Conservation (phyloP, 176 grass and related monocot species). For the Carex kokanica region DNA sequence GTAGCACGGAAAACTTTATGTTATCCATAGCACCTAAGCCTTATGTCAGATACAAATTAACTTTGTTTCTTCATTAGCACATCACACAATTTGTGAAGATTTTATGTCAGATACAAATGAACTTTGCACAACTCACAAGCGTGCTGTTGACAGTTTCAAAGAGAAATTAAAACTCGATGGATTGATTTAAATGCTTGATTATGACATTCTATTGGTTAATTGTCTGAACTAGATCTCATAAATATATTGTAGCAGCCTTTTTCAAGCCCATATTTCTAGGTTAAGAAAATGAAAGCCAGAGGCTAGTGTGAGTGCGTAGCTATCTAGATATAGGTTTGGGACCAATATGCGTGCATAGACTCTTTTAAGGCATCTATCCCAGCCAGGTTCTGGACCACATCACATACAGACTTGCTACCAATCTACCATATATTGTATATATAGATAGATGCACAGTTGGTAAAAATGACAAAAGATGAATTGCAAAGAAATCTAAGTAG, state of each 20-base stretch:
- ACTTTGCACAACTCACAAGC: background rate
- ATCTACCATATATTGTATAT: background rate
- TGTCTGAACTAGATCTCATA: background rate
- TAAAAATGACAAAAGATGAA: background rate
- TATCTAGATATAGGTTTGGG: background rate
- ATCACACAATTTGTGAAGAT: background rate
- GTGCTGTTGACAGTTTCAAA: background rate
- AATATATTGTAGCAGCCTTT: constrained; percentile 5
- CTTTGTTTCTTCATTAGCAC: background rate
- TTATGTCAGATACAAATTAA: too few species aligned
- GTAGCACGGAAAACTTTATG: too few species aligned
- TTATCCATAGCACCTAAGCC: background rate
- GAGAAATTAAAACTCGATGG: background rate
- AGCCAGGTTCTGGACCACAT: constrained; percentile 9
- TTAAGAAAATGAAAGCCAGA: constrained; percentile 1
- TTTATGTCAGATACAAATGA: background rate
- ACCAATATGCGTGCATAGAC: background rate
- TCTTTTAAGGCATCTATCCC: background rate
- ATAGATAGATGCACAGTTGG: background rate
- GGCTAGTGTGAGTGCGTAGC: background rate
- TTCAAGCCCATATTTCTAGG: constrained; percentile 18
- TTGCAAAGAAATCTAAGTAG: constrained; percentile 8
- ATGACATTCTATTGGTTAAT: background rate
- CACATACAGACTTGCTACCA: background rate
- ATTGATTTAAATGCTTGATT: background rate